Evolutionary conservation across 345 rosid species (phyloP).

Genomic region (Gossypium arboreum): DNA sequence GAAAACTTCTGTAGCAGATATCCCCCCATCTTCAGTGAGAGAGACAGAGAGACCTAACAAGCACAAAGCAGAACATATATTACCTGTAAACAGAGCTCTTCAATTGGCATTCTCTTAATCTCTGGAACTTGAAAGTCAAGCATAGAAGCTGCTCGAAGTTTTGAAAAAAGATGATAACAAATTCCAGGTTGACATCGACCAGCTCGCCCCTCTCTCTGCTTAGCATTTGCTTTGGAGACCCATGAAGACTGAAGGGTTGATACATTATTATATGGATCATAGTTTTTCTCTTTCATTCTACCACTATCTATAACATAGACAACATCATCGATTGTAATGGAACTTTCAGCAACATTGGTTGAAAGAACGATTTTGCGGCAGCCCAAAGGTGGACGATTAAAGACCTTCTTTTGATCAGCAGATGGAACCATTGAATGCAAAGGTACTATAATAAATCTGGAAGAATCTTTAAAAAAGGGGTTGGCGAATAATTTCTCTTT

Average conservation of each 20-base stretch:
- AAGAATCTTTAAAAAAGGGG: conserved; percentile 47
- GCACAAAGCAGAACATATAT: background rate
- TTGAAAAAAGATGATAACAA: conserved; percentile 89
- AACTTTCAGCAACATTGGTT: conserved; percentile 91
- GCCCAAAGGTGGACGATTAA: conserved; percentile 62
- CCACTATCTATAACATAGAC: conserved; percentile 96
- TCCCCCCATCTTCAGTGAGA: background rate
- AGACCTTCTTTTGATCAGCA: conserved; percentile 78
- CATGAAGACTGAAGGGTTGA: conserved; percentile 92
- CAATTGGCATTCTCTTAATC: conserved; percentile 87
- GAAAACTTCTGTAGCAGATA: background rate
- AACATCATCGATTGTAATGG: conserved; percentile 91
- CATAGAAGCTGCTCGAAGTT: conserved; percentile 69
- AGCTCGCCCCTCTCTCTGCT: conserved; percentile 92
- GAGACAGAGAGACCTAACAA: background rate
- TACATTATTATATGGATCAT: conserved; percentile 83
- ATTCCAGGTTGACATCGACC: conserved; percentile 95
- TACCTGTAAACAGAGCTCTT: conserved; percentile 96
- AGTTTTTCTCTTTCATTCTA: conserved; percentile 93
- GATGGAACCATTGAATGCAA: conserved; percentile 96
- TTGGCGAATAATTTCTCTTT: conserved; percentile 57
- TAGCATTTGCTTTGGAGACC: conserved; percentile 94
- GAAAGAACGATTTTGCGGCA: conserved; percentile 89
- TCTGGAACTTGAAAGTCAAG: conserved; percentile 87
- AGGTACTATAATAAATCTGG: conserved; percentile 63